Evolutionary conservation across 2,329 filamentous ascomycete species (phyloP).

Genomic region (Penicillium sumatraense): DNA sequence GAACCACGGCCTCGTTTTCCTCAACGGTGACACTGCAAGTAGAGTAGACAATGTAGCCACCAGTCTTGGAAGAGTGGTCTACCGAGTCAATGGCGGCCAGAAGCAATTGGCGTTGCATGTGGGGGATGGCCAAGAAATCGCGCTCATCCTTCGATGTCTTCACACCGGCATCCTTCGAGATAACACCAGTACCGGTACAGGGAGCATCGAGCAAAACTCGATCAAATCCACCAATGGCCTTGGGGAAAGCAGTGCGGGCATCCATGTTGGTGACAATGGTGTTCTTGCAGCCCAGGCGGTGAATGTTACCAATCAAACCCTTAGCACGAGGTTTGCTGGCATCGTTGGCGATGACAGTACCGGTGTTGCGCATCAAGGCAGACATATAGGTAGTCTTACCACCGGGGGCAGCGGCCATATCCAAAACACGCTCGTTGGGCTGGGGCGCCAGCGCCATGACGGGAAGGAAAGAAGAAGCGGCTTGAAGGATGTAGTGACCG

Average conservation of each 20-base stretch:
- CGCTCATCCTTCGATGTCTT: constrained; percentile 98
- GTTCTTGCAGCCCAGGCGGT: constrained; percentile 91
- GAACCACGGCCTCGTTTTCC: constrained; percentile 91
- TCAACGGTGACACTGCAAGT: constrained; percentile 95
- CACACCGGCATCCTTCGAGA: constrained; percentile 92
- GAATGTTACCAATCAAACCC: constrained; percentile 97
- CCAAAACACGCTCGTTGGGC: constrained; percentile 86
- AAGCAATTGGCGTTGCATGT: constrained; percentile 92
- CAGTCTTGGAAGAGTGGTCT: constrained; percentile 87
- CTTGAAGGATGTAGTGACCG: constrained; percentile 97
- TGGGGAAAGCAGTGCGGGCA: constrained; percentile 83
- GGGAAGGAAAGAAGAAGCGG: constrained; percentile 92
- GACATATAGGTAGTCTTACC: constrained; percentile 96
- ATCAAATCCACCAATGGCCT: constrained; percentile 94
- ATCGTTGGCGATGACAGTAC: constrained; percentile 95
- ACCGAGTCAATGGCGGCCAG: constrained; percentile 93
- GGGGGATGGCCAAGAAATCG: constrained; percentile 91
- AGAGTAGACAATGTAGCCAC: constrained; percentile 94
- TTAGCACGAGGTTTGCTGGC: constrained; percentile 90
- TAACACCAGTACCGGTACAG: constrained; percentile 95
- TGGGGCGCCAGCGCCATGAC: constrained; percentile 97
- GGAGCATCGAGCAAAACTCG: constrained; percentile 92
- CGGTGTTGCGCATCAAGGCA: constrained; percentile 97
- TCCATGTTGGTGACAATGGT: constrained; percentile 95
- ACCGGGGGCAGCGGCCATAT: constrained; percentile 94